A percentile compares a stretch with the other conserved stretches of the same genome.
phyloP scores from a whole-genome alignment of 2,329 filamentous ascomycete genomes.

The Penicillium sp. region DNA sequence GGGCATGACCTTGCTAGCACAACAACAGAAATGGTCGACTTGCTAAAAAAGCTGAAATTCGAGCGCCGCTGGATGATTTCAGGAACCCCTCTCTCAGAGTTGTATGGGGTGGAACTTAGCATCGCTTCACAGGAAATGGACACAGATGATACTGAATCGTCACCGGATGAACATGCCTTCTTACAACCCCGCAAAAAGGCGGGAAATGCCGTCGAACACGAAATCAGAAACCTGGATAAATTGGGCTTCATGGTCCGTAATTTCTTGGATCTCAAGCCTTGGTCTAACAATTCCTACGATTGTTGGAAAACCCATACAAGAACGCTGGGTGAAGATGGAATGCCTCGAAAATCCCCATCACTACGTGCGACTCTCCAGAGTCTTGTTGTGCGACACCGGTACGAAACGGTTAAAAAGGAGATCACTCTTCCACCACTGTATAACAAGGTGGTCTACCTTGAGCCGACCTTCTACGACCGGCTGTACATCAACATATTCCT shows the following conservation, averaged over 20 bases:
- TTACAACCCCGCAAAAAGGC: conserved; percentile 36
- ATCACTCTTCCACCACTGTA: conserved; percentile 67
- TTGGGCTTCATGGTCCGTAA: conserved; percentile 64
- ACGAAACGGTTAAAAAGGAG: conserved; percentile 65
- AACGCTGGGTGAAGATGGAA: conserved; percentile 56
- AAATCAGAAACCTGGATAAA: conserved; percentile 63
- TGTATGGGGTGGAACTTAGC: conserved; percentile 71
- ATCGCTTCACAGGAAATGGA: conserved; percentile 44
- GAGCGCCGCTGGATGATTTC: conserved; percentile 85
- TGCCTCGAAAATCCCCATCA: conserved; percentile 40
- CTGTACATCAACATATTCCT: conserved; percentile 80
- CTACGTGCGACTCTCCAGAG: conserved; percentile 70
- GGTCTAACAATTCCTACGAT: conserved; percentile 66
- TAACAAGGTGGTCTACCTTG: conserved; percentile 68
- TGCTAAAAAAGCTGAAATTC: conserved; percentile 55
- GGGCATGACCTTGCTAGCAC: conserved; percentile 78
- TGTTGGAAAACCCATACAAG: conserved; percentile 78
- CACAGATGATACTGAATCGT: conserved; percentile 34
- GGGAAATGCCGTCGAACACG: conserved; percentile 49
- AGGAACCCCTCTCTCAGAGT: conserved; percentile 79
- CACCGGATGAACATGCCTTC: conserved; percentile 25
- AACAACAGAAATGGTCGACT: conserved; percentile 52
- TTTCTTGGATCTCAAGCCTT: conserved; percentile 75
- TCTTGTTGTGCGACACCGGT: conserved; percentile 75
- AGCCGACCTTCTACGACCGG: conserved; percentile 82